phyloP scores from a whole-genome alignment of 768 basidiomycete species.

The Lentinula sp. region DNA sequence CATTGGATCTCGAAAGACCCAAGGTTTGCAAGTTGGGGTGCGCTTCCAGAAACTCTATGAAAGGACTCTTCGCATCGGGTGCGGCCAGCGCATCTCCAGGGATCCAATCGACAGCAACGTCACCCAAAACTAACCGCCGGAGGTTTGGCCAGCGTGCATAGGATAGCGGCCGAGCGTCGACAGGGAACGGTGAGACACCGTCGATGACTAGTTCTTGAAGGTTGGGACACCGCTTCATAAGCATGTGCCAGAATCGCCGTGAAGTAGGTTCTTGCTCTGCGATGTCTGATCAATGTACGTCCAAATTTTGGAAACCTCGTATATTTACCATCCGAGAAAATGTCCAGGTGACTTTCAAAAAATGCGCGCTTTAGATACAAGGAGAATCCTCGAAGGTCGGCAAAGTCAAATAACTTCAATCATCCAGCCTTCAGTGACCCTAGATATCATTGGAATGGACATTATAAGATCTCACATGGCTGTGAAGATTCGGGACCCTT shows the following conservation, averaged over 20 bases:
- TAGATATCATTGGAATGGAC: background rate
- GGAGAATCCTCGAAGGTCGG: slow-evolving; percentile 55
- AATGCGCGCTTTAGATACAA: slow-evolving; percentile 56
- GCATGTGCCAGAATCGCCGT: slow-evolving; percentile 64
- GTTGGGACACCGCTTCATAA: slow-evolving; percentile 55
- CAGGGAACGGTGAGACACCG: slow-evolving; percentile 45
- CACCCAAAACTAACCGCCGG: slow-evolving; percentile 54
- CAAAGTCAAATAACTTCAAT: slow-evolving; percentile 62
- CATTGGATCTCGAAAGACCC: slow-evolving; percentile 46
- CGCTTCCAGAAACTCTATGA: slow-evolving; percentile 62
- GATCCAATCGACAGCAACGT: slow-evolving; percentile 58
- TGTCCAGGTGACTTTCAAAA: slow-evolving; percentile 54
- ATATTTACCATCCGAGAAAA: slow-evolving; percentile 48
- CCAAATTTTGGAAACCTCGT: background rate
- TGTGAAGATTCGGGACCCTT: slow-evolving; percentile 48
- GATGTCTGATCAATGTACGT: background rate
- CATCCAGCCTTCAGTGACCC: background rate
- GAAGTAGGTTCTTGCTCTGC: slow-evolving; percentile 47
- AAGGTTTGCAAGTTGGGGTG: slow-evolving; percentile 49
- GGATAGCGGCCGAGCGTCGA: slow-evolving; percentile 50
- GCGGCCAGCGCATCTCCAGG: slow-evolving; percentile 26
- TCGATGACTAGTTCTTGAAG: slow-evolving; percentile 60
- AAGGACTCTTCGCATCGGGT: slow-evolving; percentile 45
- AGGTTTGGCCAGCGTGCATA: slow-evolving; percentile 64
- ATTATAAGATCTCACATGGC: slow-evolving; percentile 44